Evolutionary conservation across 148 eudicot species (phyloP), one percentile per base, ranked within the genome.

Genomic region (Arbutus unedo): DNA sequence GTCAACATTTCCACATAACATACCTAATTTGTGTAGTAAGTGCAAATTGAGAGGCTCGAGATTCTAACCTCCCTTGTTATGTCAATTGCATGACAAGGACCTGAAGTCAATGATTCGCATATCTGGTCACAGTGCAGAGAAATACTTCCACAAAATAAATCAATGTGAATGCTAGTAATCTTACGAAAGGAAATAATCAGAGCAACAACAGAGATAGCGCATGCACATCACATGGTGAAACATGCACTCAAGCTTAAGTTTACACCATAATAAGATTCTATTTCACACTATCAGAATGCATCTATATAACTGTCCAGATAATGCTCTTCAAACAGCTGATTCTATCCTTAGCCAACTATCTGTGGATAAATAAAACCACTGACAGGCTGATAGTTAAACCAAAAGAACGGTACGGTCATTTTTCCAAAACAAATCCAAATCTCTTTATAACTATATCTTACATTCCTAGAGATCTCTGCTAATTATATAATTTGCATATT

Each of bases 1-100:
- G 31, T 54, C 81, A 41, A n/a, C 50, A 82, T 76, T 74, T 14
- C 62, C 13, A 45, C 48, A 18, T 59, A 64, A 6, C 49, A 7
- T 74, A 80, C 18, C 76, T 62, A 0, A 74, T 66, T 48, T 21
- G 53, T 23, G 50, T 54, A 60, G n/a, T 43, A 55, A 54, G 47
- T 9, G 7, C 21, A 56, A 68, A 81, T 67, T 21, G 31, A 31
- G 41, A 66, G 77, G 57, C 67, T 75, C 11, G 25, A 25, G 64
- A 50, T 59, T 13, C 85, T 84, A 85, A 96, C 99, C 98, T 96
- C 95, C 85, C 97, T 93, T 75, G 99, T 94, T 76, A 96, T 91
- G 86, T 94, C 97, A 83, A 89, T 93, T 0, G 95, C 99, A 90
- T 96, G 99, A 54, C 74, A 85, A 55, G 99, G 99, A 74, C 97